These are phyloP conservation scores for Ganoderma resinaceum DNA, from an alignment of 1,284 basidiomycete genomes.

Conservation along the genomic window DNA sequence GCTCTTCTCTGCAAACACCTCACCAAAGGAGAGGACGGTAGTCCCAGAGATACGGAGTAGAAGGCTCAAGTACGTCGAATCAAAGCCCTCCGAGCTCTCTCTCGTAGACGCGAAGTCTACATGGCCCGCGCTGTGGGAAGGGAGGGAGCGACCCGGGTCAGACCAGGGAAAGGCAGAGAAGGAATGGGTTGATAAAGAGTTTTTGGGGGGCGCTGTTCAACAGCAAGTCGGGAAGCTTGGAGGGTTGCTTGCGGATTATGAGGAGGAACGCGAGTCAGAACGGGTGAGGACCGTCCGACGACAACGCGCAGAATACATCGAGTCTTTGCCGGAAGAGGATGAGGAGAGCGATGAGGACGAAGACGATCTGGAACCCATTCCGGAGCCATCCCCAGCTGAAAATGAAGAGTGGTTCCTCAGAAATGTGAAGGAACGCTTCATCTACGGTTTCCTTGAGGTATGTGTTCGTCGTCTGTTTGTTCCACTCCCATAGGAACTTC, in stretches of 20 bases:
- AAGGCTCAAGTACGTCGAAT: conserved; percentile 63
- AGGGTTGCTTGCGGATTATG: conserved; percentile 68
- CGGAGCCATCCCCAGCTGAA: conserved; percentile 55
- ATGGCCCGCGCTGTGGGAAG: conserved; percentile 75
- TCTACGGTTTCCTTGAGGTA: conserved; percentile 79
- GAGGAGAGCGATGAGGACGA: conserved; percentile 62
- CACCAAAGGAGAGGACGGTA: conserved; percentile 68
- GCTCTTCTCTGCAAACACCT: conserved; percentile 67
- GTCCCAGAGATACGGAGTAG: conserved; percentile 74
- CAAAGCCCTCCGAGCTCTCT: conserved; percentile 59
- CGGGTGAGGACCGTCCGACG: conserved; percentile 57
- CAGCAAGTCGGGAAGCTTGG: conserved; percentile 77
- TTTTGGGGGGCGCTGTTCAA: conserved; percentile 56
- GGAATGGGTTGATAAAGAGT: conserved; percentile 68
- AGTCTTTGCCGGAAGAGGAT: conserved; percentile 71
- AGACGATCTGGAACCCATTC: conserved; percentile 36
- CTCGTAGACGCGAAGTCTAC: conserved; percentile 56
- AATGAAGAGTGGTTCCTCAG: conserved; percentile 60
- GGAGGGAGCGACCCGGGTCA: conserved; percentile 50
- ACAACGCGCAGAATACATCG: conserved; percentile 48
- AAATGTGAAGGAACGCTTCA: conserved; percentile 69
- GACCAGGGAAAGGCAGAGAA: conserved; percentile 70
- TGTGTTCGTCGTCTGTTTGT: conserved; percentile 49
- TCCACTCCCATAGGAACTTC: background rate
- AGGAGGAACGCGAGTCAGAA: conserved; percentile 76